A percentile compares a stretch with the other conserved stretches of the same genome.
Conservation (phyloP, 768 basidiomycete genomes). For the Austroboletus festivus region DNA sequence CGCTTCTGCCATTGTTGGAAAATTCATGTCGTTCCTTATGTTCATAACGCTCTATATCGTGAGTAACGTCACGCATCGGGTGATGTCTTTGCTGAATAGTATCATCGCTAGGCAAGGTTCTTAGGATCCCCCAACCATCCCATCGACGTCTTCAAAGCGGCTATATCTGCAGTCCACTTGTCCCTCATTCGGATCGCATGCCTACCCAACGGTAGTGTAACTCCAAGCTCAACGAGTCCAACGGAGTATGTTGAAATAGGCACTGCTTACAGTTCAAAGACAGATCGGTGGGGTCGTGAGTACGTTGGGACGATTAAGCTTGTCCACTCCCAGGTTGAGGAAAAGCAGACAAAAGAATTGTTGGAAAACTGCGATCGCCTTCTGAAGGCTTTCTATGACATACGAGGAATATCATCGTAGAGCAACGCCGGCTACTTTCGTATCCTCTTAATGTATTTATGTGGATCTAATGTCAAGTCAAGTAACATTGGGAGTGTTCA, state of each 20-base stretch:
- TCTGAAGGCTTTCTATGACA: constrained; percentile 37
- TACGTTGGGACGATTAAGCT: constrained; percentile 50
- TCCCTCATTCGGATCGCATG: constrained; percentile 54
- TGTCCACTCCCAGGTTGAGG: constrained; percentile 48
- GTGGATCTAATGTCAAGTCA: too few species aligned
- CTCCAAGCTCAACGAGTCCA: constrained; percentile 3
- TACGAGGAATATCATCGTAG: too few species aligned
- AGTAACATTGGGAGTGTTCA: too few species aligned
- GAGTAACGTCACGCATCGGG: constrained; percentile 27
- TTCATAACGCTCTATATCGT: constrained; percentile 61
- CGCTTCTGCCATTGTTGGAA: constrained; percentile 42
- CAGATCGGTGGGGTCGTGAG: constrained; percentile 54
- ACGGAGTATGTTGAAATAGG: constrained; percentile 15
- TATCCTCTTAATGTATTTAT: too few species aligned
- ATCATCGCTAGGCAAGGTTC: constrained; percentile 52
- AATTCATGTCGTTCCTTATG: constrained; percentile 48
- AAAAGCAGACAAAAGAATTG: constrained; percentile 44
- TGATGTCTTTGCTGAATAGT: constrained; percentile 1
- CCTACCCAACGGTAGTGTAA: constrained; percentile 36
- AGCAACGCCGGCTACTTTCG: too few species aligned
- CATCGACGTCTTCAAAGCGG: constrained; percentile 59
- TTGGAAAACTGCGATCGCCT: constrained; percentile 56
- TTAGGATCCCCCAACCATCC: constrained; percentile 67
- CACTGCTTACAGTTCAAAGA: constrained; percentile 53
- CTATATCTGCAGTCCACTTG: constrained; percentile 65